Base-by-base conservation (phyloP, 306 rosid species). In the Castanea sativa region DNA sequence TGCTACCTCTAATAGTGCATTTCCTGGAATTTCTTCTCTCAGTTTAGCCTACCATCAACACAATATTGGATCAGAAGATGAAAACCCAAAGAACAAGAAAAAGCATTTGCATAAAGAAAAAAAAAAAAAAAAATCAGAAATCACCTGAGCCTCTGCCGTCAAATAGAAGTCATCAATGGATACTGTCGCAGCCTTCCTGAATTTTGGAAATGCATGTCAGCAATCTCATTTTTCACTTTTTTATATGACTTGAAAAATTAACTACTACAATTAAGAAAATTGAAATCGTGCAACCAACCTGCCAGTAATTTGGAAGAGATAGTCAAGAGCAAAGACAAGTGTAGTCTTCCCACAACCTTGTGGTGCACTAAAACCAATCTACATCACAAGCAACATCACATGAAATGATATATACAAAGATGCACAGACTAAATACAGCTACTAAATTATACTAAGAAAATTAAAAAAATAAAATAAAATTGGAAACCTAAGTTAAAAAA, bases 311-410 rank as follows among this genome's bases (percentile, higher is more conserved):
- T 78, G 69, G 74, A 95, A 93, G 79, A 95, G 99, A 88, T 80
- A 93, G 74, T 90, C 91, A 80, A 95, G 97, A 84, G 98, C 96
- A 89, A 87, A 88, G 78, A 95, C 98, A 52, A 95, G 97, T 29
- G 98, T 93, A 55, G 99, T 95, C 89, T 95, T 95, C 76, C 99
- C 99, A 84, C 98, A 95, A 77, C 98, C 98, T 91, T 95, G 99
- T 12, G 97, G 98, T 19, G 99, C 98, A 83, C 98, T 95, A 79
- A 95, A 95, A 77, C 99, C 99, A 80, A 95, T 91, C 98, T 95
- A 86, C 85, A 72, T 51, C 45, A 64, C 38, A 76, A 65, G 82
- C 63, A 59, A 78, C 71, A 77, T 30, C 21, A 15, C 70, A 64
- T 64, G 70, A 64, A 30, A 12, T 3, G 33, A 43, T 27, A 70